Percentiles rank a stretch among this genome's conserved stretches.
Evolutionary conservation across 2,329 filamentous ascomycete species (phyloP).

Genomic region (Exophiala calicioides): DNA sequence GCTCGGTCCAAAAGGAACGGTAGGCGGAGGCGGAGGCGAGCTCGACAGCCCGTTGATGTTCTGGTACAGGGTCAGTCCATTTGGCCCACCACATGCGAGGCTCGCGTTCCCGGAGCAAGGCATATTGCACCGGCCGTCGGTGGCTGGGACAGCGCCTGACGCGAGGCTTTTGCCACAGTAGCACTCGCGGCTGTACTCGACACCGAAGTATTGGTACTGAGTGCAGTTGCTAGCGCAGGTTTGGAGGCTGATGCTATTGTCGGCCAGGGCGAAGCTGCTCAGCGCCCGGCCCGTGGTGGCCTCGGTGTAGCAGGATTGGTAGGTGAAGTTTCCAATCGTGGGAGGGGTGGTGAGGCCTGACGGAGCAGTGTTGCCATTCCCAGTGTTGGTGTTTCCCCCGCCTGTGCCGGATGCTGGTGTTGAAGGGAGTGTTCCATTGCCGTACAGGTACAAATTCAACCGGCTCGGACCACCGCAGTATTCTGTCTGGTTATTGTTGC

Average conservation of each 20-base stretch:
- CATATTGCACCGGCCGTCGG: conserved; percentile 43
- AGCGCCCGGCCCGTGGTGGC: conserved; percentile 38
- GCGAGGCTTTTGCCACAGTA: conserved; percentile 37
- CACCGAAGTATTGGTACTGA: conserved; percentile 35
- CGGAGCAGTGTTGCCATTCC: conserved; percentile 1
- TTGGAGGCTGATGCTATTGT: conserved; percentile 32
- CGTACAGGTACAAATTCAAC: conserved; percentile 24
- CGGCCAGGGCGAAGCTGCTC: conserved; percentile 16
- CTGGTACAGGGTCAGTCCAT: conserved; percentile 44
- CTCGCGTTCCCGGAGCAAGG: conserved; percentile 41
- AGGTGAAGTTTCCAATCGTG: conserved; percentile 22
- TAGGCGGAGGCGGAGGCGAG: conserved; percentile 9
- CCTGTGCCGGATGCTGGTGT: conserved; percentile 7
- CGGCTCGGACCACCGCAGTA: conserved; percentile 32
- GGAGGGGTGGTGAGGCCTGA: conserved; percentile 14
- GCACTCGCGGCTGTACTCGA: conserved; percentile 39
- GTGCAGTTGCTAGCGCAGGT: conserved; percentile 33
- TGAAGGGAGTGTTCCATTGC: conserved; percentile 14
- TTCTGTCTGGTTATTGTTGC: conserved; percentile 33
- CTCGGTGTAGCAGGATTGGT: conserved; percentile 34
- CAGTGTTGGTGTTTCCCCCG: conserved; percentile 10
- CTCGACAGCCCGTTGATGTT: conserved; percentile 16
- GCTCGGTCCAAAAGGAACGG: conserved; percentile 14
- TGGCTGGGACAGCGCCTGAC: conserved; percentile 23
- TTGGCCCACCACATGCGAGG: conserved; percentile 52